These are phyloP conservation scores for Phytophthora sp. DNA, from an alignment of 352 stramenopile species.

Conservation along the genomic window DNA sequence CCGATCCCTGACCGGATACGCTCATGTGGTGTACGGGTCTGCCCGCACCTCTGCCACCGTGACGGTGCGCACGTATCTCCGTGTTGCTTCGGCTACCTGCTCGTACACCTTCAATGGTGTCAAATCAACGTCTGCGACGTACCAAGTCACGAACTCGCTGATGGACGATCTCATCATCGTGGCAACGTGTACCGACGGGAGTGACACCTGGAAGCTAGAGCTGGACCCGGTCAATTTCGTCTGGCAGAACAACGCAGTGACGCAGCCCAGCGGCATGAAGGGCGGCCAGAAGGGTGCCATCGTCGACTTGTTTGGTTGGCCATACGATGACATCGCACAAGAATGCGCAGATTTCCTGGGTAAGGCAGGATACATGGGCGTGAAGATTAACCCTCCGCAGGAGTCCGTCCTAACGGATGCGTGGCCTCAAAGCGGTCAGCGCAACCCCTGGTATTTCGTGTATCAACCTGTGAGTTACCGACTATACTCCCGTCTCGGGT, in stretches of 20 bases:
- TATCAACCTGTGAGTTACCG: constrained; percentile 75
- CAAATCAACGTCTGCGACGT: constrained; percentile 20
- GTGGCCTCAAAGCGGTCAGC: constrained; percentile 41
- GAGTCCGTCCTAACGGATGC: constrained; percentile 57
- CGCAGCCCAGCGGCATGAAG: constrained; percentile 37
- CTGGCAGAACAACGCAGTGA: constrained; percentile 52
- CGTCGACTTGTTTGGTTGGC: constrained; percentile 76
- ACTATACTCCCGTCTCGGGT: constrained; percentile 59
- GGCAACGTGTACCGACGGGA: constrained; percentile 27
- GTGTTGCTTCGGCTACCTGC: constrained; percentile 29
- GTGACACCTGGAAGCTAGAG: constrained; percentile 29
- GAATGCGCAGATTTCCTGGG: constrained; percentile 67
- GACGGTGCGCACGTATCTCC: constrained; percentile 41
- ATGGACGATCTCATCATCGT: constrained; percentile 40
- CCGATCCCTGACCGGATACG: constrained; percentile 47
- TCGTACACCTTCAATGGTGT: constrained; percentile 49
- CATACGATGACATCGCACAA: constrained; percentile 65
- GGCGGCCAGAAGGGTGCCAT: constrained; percentile 64
- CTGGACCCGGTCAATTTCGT: constrained; percentile 75
- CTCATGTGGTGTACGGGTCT: constrained; percentile 46
- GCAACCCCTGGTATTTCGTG: constrained; percentile 75
- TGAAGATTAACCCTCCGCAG: constrained; percentile 75
- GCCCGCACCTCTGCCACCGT: constrained; percentile 43
- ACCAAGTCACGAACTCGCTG: constrained; percentile 29
- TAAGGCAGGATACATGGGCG: constrained; percentile 70